Conservation (phyloP, 2,329 filamentous ascomycete species). For the Fulvia fulva region DNA sequence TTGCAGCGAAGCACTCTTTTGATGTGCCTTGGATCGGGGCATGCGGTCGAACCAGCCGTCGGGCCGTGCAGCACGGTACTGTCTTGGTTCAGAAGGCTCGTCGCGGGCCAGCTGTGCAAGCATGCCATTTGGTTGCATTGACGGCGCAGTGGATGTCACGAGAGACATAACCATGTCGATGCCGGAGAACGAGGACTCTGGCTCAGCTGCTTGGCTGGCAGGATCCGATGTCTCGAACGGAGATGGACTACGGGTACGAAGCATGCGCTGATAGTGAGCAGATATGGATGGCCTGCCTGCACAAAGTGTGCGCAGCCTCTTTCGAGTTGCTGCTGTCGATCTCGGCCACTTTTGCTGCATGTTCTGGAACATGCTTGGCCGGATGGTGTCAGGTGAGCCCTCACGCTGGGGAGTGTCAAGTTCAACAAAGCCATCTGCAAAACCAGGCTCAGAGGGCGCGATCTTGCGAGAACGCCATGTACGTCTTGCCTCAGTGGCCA, state of each 20-base stretch:
- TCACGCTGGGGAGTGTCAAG: conserved; percentile 25
- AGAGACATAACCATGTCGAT: conserved; percentile 50
- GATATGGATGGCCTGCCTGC: conserved; percentile 59
- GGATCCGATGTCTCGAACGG: conserved; percentile 46
- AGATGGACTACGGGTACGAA: conserved; percentile 58
- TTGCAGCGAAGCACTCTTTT: conserved; percentile 50
- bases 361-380: conserved; percentile 33
- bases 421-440: conserved; percentile 24
- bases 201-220: conserved; percentile 28
- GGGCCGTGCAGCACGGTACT: conserved; percentile 26
- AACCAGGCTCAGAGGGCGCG: conserved; percentile 24
- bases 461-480: conserved; percentile 52
- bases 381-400: conserved; percentile 44
- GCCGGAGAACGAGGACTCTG: conserved; percentile 40
- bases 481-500: conserved; percentile 58
- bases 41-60: conserved; percentile 42
- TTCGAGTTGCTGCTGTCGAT: conserved; percentile 53
- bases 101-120: conserved; percentile 44
- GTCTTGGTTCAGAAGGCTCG: conserved; percentile 13
- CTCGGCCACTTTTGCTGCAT: conserved; percentile 52
- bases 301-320: conserved; percentile 56
- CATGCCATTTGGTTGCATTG: conserved; percentile 49
- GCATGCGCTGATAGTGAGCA: conserved; percentile 60
- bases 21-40: conserved; percentile 46
- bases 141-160: conserved; percentile 48